phyloP scores from a whole-genome alignment of 495 filamentous ascomycete genomes.

The Staphylotrichum longicolle region DNA sequence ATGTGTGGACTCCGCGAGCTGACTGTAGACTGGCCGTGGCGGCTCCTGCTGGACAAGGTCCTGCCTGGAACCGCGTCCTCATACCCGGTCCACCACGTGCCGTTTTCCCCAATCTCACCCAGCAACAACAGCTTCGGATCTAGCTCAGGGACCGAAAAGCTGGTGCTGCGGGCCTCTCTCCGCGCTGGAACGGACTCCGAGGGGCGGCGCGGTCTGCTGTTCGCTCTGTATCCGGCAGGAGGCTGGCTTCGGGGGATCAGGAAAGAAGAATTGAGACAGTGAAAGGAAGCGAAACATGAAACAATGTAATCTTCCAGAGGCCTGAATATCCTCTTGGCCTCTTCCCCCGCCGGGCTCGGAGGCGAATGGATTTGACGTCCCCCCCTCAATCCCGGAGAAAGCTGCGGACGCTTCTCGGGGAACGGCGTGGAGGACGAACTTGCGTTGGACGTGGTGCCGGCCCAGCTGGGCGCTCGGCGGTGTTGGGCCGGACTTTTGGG shows the following conservation, averaged over 20 bases:
- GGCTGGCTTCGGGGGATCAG: constrained; percentile 39
- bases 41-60: constrained; percentile 36
- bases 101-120: constrained; percentile 81
- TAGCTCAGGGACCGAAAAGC: constrained; percentile 46
- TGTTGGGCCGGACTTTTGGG: constrained; percentile 21
- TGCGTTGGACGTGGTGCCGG: constrained; percentile 20
- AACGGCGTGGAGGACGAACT: constrained; percentile 43
- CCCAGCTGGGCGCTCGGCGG: constrained; percentile 33
- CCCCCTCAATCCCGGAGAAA: constrained; percentile 11
- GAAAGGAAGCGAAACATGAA: constrained; percentile 62
- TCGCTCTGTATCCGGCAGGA: constrained; percentile 10
- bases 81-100: constrained; percentile 75
- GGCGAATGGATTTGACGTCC: constrained; percentile 21
- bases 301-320: constrained; percentile 74
- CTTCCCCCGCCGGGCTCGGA: constrained; percentile 24
- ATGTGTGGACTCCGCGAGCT: constrained; percentile 65
- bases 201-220: constrained; percentile 22
- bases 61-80: constrained; percentile 40
- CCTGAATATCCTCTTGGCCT: constrained; percentile 58
- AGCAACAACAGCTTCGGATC: constrained; percentile 76
- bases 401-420: constrained; percentile 34
- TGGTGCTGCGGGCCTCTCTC: constrained; percentile 31
- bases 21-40: constrained; percentile 44
- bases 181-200: constrained; percentile 23
- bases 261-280: constrained; percentile 74